These are phyloP conservation scores for Panicum virgatum DNA, from an alignment of 202 grass and related monocot genomes.

Conservation along the genomic window DNA sequence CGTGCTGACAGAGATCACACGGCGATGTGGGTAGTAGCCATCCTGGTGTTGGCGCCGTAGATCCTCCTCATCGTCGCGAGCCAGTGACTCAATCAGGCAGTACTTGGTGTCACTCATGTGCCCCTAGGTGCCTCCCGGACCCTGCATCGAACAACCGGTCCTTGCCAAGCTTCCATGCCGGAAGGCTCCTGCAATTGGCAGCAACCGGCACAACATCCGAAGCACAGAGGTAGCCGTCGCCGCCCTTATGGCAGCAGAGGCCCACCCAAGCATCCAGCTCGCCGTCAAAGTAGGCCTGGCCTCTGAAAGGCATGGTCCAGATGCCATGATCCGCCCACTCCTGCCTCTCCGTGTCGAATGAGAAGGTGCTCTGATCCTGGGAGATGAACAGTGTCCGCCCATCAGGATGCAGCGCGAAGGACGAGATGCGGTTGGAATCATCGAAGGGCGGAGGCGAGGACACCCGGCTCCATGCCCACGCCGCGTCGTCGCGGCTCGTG, in stretches of 20 bases:
- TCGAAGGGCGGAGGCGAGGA: background rate
- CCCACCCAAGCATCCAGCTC: constrained; percentile 26
- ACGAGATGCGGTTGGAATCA: background rate
- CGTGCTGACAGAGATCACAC: too few relatives aligned
- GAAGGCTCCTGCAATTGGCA: background rate
- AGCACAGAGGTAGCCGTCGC: background rate
- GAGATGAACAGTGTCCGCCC: background rate
- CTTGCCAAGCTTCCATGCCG: constrained; percentile 11
- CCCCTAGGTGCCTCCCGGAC: background rate
- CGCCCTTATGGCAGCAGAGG: background rate
- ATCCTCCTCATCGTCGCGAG: too few relatives aligned
- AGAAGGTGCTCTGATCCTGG: background rate
- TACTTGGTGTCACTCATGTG: background rate
- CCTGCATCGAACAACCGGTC: background rate
- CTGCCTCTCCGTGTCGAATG: background rate
- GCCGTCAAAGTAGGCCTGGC: background rate
- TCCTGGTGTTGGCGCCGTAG: too few relatives aligned
- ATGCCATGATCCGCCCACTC: background rate
- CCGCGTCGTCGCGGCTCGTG: background rate
- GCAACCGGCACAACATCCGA: background rate
- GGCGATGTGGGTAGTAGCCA: too few relatives aligned
- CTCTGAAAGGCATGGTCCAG: background rate
- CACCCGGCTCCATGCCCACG: background rate
- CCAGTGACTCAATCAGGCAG: background rate
- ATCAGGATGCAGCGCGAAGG: background rate